Evolutionary conservation across 208 protist species (phyloP).

Genomic region (Leptomonas pyrrhocoris): DNA sequence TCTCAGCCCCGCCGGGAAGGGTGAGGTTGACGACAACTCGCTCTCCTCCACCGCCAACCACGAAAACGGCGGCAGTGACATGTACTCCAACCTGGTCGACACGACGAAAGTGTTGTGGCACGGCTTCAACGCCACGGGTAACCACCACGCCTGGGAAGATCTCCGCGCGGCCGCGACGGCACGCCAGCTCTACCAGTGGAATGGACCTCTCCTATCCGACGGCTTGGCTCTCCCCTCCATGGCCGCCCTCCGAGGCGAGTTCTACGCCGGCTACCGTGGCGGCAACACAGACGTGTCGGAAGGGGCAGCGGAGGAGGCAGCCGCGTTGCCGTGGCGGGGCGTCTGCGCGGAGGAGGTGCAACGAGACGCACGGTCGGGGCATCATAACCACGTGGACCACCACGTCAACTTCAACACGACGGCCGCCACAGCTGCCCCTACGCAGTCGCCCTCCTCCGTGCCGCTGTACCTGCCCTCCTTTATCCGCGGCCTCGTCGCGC

Average conservation of each 20-base stretch:
- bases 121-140: background rate
- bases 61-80: background rate
- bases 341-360: conserved; percentile 32
- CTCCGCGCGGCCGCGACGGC: conserved; percentile 13
- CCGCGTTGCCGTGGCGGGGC: conserved; percentile 11
- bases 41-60: conserved; percentile 5
- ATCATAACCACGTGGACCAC: background rate
- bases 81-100: background rate
- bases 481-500: conserved; percentile 63
- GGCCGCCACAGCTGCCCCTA: background rate
- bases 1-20: background rate
- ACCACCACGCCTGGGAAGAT: conserved; percentile 14
- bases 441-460: conserved; percentile 18
- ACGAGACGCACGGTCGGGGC: conserved; percentile 15
- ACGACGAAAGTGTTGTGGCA: background rate
- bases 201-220: conserved; percentile 24
- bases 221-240: conserved; percentile 26
- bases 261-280: background rate
- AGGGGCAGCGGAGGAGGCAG: background rate
- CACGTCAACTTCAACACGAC: background rate
- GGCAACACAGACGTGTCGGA: background rate
- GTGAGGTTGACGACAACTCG: conserved; percentile 3
- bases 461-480: conserved; percentile 55
- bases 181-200: conserved; percentile 39
- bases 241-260: conserved; percentile 8